Evolutionary conservation across 345 rosid genomes (phyloP).

Genomic region (Boechera stricta): DNA sequence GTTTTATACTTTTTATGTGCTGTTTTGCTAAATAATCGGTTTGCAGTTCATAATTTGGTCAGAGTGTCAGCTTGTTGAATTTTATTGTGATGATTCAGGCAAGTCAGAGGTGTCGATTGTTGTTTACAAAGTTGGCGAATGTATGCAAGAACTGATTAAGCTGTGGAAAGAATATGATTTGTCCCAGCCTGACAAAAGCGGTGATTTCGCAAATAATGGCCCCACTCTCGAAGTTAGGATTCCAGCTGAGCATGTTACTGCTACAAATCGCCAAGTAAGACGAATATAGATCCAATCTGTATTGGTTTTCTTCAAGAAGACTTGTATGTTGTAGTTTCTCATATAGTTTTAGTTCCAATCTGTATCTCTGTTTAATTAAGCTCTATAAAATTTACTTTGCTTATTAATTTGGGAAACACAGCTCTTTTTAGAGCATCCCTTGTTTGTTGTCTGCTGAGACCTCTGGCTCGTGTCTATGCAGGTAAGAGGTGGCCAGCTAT

Average conservation of each 20-base stretch:
- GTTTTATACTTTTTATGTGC: background rate
- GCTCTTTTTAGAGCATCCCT: slow-evolving; percentile 22
- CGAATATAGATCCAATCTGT: slow-evolving; percentile 8
- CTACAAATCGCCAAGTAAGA: slow-evolving; percentile 98
- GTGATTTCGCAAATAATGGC: slow-evolving; percentile 66
- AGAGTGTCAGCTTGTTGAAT: slow-evolving; percentile 22
- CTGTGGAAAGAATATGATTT: slow-evolving; percentile 86
- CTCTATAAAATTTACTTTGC: background rate
- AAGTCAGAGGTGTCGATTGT: slow-evolving; percentile 86
- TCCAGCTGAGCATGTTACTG: slow-evolving; percentile 98
- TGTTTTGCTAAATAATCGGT: background rate
- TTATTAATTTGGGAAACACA: background rate
- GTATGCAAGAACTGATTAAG: slow-evolving; percentile 97
- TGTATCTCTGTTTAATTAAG: slow-evolving; percentile 15
- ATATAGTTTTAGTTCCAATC: background rate
- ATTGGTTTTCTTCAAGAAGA: slow-evolving; percentile 8
- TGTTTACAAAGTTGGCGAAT: slow-evolving; percentile 97
- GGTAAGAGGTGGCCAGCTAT: slow-evolving; percentile 98
- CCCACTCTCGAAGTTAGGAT: slow-evolving; percentile 97
- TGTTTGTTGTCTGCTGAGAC: slow-evolving; percentile 14
- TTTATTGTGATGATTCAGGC: slow-evolving; percentile 59
- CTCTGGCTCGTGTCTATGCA: slow-evolving; percentile 45
- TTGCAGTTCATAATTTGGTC: slow-evolving; percentile 24
- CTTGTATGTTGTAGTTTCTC: slow-evolving; percentile 19
- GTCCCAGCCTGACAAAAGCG: slow-evolving; percentile 74